These are phyloP conservation scores for Fusarium armeniacum DNA, from an alignment of 2,329 filamentous ascomycete species.

Conservation along the genomic window DNA sequence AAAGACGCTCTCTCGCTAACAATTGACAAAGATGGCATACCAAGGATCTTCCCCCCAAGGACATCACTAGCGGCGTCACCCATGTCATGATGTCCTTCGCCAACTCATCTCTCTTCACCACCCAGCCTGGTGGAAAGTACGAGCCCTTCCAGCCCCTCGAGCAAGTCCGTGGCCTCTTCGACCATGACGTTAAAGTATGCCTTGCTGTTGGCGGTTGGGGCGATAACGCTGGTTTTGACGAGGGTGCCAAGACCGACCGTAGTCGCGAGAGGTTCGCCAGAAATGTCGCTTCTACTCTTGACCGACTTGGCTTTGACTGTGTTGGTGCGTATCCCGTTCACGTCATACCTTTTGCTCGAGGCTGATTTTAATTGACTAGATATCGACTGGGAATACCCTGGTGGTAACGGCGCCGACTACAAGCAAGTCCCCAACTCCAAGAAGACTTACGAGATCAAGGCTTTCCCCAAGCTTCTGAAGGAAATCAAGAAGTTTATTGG, in stretches of 20 bases:
- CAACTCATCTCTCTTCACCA: slow-evolving; percentile 63
- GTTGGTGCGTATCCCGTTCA: slow-evolving; percentile 58
- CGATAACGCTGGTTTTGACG: slow-evolving; percentile 69
- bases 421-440: slow-evolving; percentile 70
- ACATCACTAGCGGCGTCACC: slow-evolving; percentile 62
- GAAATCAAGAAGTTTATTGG: slow-evolving; percentile 72
- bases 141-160: slow-evolving; percentile 67
- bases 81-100: slow-evolving; percentile 70
- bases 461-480: slow-evolving; percentile 72
- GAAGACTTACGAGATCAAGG: slow-evolving; percentile 71
- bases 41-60: slow-evolving; percentile 53
- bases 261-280: slow-evolving; percentile 67
- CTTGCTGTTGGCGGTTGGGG: slow-evolving; percentile 77
- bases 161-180: slow-evolving; percentile 66
- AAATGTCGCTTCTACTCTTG: slow-evolving; percentile 69
- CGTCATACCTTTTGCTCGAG: accelerated
- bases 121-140: slow-evolving; percentile 56
- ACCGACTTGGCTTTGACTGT: slow-evolving; percentile 71
- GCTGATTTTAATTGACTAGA: slow-evolving; percentile 56
- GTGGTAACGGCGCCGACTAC: slow-evolving; percentile 79
- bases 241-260: slow-evolving; percentile 62
- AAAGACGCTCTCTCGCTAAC: not conserved
- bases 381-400: slow-evolving; percentile 75
- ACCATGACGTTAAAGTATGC: slow-evolving; percentile 69
- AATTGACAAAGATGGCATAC: slow-evolving; percentile 58